Percentiles rank a stretch among this genome's conserved stretches.
phyloP scores from a whole-genome alignment of 345 rosid genomes.

The Salix brachista region DNA sequence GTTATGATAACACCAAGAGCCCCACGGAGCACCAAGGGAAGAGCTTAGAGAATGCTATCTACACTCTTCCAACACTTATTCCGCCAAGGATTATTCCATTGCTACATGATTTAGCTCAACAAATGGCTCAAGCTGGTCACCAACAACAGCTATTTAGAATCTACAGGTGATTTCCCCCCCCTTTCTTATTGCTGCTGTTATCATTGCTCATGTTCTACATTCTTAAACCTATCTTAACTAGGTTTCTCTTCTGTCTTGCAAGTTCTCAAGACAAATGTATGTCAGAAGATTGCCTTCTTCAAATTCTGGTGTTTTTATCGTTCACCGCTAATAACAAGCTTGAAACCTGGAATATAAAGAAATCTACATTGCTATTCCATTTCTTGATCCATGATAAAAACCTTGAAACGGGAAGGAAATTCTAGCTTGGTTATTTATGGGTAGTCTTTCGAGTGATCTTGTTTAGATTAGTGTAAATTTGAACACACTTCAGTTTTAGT shows the following conservation, averaged over 20 bases:
- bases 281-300: not conserved
- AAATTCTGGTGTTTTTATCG: not conserved
- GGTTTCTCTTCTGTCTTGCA: not conserved
- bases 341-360: not conserved
- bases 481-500: not conserved
- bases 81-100: slow-evolving; percentile 83
- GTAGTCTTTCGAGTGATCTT: not conserved
- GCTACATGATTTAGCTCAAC: slow-evolving; percentile 72
- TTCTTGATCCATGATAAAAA: not conserved
- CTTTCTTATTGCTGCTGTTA: not conserved
- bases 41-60: slow-evolving; percentile 55
- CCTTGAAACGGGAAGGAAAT: not conserved
- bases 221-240: not conserved
- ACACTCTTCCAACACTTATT: slow-evolving; percentile 70
- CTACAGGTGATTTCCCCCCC: slow-evolving; percentile 50
- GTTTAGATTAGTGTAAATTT: not conserved
- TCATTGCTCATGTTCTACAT: not conserved
- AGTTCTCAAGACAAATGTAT: not conserved
- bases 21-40: slow-evolving; percentile 46
- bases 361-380: not conserved
- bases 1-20: slow-evolving; percentile 38
- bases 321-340: not conserved
- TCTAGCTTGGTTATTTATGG: not conserved
- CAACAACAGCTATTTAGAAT: slow-evolving; percentile 80
- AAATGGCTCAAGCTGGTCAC: slow-evolving; percentile 87